Evolutionary conservation across 768 basidiomycete species (phyloP).

Genomic region (Nevesoporus exiguus): DNA sequence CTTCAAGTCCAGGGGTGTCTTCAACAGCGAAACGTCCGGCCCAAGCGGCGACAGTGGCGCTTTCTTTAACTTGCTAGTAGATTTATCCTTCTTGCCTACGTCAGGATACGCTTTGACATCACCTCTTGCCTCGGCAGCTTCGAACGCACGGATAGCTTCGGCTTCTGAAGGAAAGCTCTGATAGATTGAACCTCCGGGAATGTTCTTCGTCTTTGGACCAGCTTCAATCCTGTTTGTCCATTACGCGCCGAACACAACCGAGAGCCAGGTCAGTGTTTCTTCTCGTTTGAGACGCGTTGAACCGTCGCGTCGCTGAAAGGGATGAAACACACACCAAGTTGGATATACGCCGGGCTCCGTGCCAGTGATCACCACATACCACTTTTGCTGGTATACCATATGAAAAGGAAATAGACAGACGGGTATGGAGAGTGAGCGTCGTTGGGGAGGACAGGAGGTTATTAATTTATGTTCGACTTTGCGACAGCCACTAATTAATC

Average conservation of each 20-base stretch:
- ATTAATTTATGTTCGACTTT: slow-evolving; percentile 23
- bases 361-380: slow-evolving; percentile 30
- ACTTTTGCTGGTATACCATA: slow-evolving; percentile 23
- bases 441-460: slow-evolving; percentile 22
- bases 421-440: not conserved
- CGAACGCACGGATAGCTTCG: slow-evolving; percentile 38
- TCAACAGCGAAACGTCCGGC: slow-evolving; percentile 16
- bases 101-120: slow-evolving; percentile 23
- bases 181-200: slow-evolving; percentile 40
- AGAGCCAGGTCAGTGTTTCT: slow-evolving; percentile 27
- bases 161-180: slow-evolving; percentile 43
- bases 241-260: not conserved
- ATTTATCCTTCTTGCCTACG: not conserved
- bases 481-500: slow-evolving; percentile 1
- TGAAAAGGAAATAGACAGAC: not conserved
- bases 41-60: slow-evolving; percentile 16
- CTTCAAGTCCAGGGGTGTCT: slow-evolving; percentile 6
- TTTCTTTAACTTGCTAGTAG: slow-evolving; percentile 2
- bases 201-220: slow-evolving; percentile 39
- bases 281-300: slow-evolving; percentile 7
- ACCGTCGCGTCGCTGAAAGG: slow-evolving; percentile 2
- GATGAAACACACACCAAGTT: slow-evolving; percentile 19
- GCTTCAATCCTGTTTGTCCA: slow-evolving; percentile 42
- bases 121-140: slow-evolving; percentile 27
- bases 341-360: slow-evolving; percentile 30